Percentiles rank a stretch among this genome's conserved stretches.
These are phyloP conservation scores for Plasmodium fragile DNA, from an alignment of 169 alveolate genomes.

Conservation along the genomic window DNA sequence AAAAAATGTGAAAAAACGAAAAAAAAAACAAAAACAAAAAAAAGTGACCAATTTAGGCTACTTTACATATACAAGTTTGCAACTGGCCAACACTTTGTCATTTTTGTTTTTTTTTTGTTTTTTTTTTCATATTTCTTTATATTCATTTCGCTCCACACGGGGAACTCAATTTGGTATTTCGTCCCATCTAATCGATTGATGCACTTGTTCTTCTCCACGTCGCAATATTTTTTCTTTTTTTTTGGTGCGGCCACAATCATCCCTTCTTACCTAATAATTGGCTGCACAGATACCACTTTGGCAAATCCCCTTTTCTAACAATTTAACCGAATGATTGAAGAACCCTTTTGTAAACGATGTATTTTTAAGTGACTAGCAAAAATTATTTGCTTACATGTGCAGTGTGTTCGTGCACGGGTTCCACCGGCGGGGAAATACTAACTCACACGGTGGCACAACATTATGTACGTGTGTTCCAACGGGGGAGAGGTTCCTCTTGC, in stretches of 20 bases:
- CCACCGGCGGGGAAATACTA: no score
- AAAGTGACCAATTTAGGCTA: not conserved
- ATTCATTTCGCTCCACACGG: not conserved
- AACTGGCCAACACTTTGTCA: not conserved
- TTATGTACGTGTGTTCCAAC: no score
- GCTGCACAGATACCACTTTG: not conserved
- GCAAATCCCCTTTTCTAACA: not conserved
- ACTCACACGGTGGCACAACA: no score
- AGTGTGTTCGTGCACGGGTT: slow-evolving; percentile 7
- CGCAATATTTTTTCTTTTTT: no score
- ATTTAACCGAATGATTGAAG: not conserved
- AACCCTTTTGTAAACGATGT: not conserved
- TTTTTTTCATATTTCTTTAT: not conserved
- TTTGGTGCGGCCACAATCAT: not conserved
- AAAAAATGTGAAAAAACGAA: not conserved
- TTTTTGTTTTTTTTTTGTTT: not conserved
- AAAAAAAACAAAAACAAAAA: not conserved
- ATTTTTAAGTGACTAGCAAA: not conserved
- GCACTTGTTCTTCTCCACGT: not conserved
- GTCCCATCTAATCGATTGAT: not conserved
- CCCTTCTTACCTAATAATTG: not conserved
- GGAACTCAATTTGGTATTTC: not conserved
- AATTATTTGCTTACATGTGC: not conserved
- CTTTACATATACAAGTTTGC: not conserved
- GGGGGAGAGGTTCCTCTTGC: no score